Conservation (phyloP, 306 rosid genomes). For the Benincasa hispida region DNA sequence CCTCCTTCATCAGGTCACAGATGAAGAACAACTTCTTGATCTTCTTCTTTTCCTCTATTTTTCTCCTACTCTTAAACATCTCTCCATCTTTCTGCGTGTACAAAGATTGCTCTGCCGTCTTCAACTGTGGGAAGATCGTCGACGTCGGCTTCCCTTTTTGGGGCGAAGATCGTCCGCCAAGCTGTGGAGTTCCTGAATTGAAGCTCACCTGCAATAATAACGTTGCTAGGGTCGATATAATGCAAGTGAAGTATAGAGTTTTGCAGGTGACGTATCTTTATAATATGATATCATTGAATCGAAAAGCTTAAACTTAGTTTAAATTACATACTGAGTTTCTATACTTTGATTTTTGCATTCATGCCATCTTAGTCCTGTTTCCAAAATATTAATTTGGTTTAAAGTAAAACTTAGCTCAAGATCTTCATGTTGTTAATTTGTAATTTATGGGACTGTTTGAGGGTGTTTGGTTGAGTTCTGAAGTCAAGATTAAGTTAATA, state of each 20-base stretch:
- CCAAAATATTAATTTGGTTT: too few species aligned
- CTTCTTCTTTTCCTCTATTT: neutral
- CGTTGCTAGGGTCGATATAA: neutral
- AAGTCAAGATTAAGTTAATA: too few species aligned
- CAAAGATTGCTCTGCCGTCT: neutral
- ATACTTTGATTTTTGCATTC: too few species aligned
- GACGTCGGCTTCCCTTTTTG: conserved; percentile 1
- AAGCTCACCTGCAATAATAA: conserved; percentile 2
- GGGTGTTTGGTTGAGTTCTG: too few species aligned
- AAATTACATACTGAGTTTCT: too few species aligned
- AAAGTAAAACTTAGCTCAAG: too few species aligned
- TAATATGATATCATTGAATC: too few species aligned
- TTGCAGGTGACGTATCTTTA: neutral
- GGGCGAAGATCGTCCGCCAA: neutral
- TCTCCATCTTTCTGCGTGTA: neutral
- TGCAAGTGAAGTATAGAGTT: neutral
- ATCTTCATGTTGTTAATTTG: too few species aligned
- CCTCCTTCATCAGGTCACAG: neutral
- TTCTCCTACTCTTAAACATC: neutral
- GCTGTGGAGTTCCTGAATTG: neutral
- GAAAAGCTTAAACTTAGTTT: too few species aligned
- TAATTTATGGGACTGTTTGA: too few species aligned
- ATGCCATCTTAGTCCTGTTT: too few species aligned
- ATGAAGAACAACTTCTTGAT: neutral
- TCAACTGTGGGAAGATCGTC: neutral